These are phyloP conservation scores for Solanum piurae DNA, from an alignment of 257 asterid genomes.

Conservation along the genomic window DNA sequence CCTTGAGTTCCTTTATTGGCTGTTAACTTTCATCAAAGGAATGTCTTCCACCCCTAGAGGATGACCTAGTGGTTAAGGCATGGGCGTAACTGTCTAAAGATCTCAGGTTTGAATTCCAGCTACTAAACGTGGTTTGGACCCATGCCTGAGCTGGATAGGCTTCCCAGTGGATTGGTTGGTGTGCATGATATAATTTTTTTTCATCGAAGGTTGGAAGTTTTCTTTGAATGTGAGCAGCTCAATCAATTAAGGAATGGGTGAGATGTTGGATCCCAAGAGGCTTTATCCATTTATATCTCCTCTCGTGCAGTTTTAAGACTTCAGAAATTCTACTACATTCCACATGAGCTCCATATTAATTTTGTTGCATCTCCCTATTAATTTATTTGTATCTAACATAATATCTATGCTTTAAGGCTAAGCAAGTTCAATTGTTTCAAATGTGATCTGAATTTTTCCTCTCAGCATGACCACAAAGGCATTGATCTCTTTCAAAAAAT, in stretches of 20 bases:
- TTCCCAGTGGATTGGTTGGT: neutral
- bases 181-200: neutral
- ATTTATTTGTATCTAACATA: neutral
- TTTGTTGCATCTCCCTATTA: neutral
- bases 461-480: neutral
- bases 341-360: neutral
- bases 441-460: neutral
- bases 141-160: neutral
- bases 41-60: neutral
- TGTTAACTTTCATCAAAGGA: neutral
- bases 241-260: neutral
- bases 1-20: neutral
- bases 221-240: neutral
- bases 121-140: neutral
- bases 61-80: neutral
- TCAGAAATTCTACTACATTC: neutral
- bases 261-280: neutral
- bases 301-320: neutral
- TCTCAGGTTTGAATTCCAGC: neutral
- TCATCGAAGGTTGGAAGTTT: neutral
- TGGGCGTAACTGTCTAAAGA: neutral
- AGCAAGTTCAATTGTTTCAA: neutral
- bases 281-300: neutral
- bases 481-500: neutral
- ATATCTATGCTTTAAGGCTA: neutral